Evolutionary conservation across 2,329 filamentous ascomycete species (phyloP).

Genomic region (Monilinia fructicola): DNA sequence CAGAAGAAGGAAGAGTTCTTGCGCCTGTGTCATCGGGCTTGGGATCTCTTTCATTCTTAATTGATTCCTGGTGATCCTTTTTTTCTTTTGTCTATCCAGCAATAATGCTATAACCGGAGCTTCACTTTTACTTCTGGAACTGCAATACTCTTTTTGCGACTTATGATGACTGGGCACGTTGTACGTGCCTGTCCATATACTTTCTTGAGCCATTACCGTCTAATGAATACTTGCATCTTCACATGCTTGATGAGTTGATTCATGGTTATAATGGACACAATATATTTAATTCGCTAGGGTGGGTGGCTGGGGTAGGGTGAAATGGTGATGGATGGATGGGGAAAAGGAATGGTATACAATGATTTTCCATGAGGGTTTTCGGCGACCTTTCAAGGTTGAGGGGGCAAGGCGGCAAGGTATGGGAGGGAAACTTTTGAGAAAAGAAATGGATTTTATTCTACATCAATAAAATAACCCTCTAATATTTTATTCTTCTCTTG

Average conservation of each 20-base stretch:
- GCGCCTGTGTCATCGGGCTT: conserved; percentile 79
- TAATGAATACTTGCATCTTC: conserved; percentile 9
- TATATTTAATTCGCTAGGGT: conserved; percentile 20
- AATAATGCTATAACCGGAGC: conserved; percentile 12
- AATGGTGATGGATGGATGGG: conserved; percentile 13
- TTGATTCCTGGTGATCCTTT: not conserved
- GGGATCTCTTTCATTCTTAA: conserved; percentile 94
- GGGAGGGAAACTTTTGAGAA: not conserved
- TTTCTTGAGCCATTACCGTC: conserved; percentile 17
- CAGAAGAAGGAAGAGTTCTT: conserved; percentile 94
- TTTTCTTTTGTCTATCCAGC: conserved; percentile 4
- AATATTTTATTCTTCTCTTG: not conserved
- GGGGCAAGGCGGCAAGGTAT: not conserved
- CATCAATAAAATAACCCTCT: conserved; percentile 8
- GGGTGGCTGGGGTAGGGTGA: not conserved
- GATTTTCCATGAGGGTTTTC: conserved; percentile 8
- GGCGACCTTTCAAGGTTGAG: not conserved
- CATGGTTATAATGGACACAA: conserved; percentile 19
- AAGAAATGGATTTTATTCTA: not conserved
- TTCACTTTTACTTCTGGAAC: conserved; percentile 18
- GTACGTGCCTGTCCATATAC: conserved; percentile 17
- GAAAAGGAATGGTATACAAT: conserved; percentile 18
- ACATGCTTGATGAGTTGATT: conserved; percentile 10
- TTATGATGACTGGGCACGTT: conserved; percentile 7
- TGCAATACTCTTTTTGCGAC: conserved; percentile 11